Evolutionary conservation across 345 rosid genomes (phyloP), one percentile per base, ranked within the genome.

Genomic region (Arabis alpina): DNA sequence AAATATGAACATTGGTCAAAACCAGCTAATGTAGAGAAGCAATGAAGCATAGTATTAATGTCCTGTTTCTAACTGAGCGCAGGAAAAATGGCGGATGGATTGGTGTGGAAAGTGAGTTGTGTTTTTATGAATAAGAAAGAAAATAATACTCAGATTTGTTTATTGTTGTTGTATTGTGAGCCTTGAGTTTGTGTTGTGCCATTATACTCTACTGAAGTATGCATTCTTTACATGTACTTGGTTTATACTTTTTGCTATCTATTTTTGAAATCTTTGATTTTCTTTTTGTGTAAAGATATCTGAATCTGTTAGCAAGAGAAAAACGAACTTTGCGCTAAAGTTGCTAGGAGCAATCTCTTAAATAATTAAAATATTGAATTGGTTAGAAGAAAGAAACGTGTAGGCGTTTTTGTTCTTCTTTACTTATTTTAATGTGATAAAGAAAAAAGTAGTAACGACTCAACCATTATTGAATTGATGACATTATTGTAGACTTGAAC

Each of bases 111-210:
- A 37, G 51, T 25, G 13, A 32, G n/a, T 19, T 41, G 37, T 67
- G 68, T 66, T 45, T 5, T 37, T 36, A 53, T 75, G 57, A 75
- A 74, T 67, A 60, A 74, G 60, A 15, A 59, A 51, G 5, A 42
- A 60, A 36, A 40, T 32, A 73, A 60, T 2, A 34, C 25, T 32
- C 4, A 3, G 16, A 52, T 52, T 66, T 58, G 66, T 50, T 19
- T 1, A 28, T 58, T 66, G 61, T 61, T 42, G 61, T 64, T 64
- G 57, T 9, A 32, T 59, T 74, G 68, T 59, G 48, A 66, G 43
- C 44, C 56, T 53, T 36, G 68, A 73, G 71, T 73, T n/a, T n/a
- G n/a, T n/a, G n/a, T 40, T 57, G 71, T 49, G 58, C 49, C 25
- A n/a, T 39, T 36, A 25, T n/a, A n/a, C n/a, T n/a, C n/a, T 37